phyloP scores from a whole-genome alignment of 139 green algal genomes.

The Asterochloris erici region DNA sequence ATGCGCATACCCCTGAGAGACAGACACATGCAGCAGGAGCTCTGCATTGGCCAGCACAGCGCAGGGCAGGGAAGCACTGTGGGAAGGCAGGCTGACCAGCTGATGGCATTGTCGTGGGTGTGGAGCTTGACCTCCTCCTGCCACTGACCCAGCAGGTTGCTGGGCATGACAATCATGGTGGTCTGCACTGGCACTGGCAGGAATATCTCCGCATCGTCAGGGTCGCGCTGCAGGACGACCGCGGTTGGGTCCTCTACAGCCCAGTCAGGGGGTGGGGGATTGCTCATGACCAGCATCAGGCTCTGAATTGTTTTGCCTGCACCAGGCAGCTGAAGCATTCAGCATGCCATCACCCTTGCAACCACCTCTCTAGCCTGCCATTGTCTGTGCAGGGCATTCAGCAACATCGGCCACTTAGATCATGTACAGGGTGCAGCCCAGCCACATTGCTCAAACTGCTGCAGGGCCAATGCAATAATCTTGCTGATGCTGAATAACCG shows the following conservation, averaged over 20 bases:
- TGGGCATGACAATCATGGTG: conserved; percentile 51
- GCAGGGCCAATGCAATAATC: no score
- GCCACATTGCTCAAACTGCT: no score
- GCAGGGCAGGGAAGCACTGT: neutral
- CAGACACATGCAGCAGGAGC: no score
- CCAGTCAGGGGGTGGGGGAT: conserved; percentile 34
- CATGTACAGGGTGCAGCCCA: no score
- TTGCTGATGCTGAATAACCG: no score
- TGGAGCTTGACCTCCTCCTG: conserved; percentile 51
- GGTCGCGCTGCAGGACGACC: neutral
- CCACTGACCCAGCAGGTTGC: conserved; percentile 45
- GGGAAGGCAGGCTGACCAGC: conserved; percentile 25
- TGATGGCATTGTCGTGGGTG: conserved; percentile 29
- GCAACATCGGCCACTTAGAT: no score
- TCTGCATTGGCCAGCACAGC: no score
- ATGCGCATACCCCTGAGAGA: no score
- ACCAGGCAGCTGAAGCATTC: conserved; percentile 32
- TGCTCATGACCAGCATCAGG: conserved; percentile 50
- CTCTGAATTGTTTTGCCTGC: conserved; percentile 54
- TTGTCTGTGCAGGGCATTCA: no score
- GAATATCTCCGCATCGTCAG: neutral
- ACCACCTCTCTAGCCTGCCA: no score
- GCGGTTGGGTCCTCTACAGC: conserved; percentile 23
- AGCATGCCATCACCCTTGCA: no score
- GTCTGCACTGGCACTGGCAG: conserved; percentile 44